A percentile compares a stretch with the other conserved stretches of the same genome.
phyloP scores from a whole-genome alignment of 2,329 filamentous ascomycete species.

The Epichloe sibirici region DNA sequence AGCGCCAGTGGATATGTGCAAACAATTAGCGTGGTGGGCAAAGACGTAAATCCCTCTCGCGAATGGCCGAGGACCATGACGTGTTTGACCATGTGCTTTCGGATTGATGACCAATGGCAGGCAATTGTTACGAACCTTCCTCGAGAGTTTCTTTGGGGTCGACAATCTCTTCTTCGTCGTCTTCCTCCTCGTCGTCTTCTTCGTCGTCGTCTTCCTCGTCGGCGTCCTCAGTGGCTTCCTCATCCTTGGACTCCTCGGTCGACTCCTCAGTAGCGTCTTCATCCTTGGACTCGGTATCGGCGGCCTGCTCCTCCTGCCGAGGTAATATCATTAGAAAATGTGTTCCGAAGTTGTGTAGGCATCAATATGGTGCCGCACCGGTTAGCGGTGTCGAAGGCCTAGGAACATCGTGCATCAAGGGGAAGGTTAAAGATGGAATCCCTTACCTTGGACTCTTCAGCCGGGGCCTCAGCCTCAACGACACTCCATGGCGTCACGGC shows the following conservation, averaged over 20 bases:
- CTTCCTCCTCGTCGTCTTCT: slow-evolving; percentile 46
- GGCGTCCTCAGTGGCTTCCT: slow-evolving; percentile 29
- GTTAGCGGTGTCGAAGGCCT: not conserved
- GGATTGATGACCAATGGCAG: not conserved
- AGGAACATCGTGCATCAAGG: not conserved
- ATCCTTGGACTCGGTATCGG: slow-evolving; percentile 44
- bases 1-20: not conserved
- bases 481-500: slow-evolving; percentile 53
- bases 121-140: slow-evolving; percentile 59
- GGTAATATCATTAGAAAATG: not conserved
- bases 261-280: slow-evolving; percentile 13
- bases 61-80: slow-evolving; percentile 2
- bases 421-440: not conserved
- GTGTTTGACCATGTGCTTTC: not conserved
- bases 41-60: not conserved
- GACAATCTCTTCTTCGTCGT: slow-evolving; percentile 71
- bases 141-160: slow-evolving; percentile 83
- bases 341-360: not conserved
- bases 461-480: slow-evolving; percentile 54
- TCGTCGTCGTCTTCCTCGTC: slow-evolving; percentile 38
- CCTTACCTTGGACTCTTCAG: slow-evolving; percentile 49
- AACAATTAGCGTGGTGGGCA: not conserved
- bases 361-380: not conserved
- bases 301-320: slow-evolving; percentile 24
- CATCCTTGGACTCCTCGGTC: slow-evolving; percentile 15